phyloP scores from a whole-genome alignment of 148 eudicot genomes.

The Rhododendron vialii region DNA sequence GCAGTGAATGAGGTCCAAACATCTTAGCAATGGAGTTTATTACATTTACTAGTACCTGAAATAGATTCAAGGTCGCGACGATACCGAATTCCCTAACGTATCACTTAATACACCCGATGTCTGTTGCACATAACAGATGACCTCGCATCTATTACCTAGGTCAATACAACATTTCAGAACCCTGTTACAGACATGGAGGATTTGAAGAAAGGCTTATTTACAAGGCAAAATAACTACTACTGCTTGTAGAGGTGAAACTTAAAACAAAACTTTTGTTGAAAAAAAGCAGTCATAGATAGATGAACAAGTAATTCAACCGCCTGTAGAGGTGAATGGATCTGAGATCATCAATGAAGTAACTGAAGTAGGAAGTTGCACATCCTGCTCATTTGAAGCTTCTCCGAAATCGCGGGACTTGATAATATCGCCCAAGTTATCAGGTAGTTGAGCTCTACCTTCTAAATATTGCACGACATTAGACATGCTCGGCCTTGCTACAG shows the following conservation, averaged over 20 bases:
- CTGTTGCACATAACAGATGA: not conserved
- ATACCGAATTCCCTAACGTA: not conserved
- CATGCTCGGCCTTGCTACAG: not conserved
- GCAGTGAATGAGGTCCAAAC: not conserved
- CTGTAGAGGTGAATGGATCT: not conserved
- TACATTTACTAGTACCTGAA: not conserved
- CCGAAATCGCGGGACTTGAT: not conserved
- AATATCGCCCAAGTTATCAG: not conserved
- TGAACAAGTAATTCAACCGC: not conserved
- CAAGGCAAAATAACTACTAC: not conserved
- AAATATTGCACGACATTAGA: not conserved
- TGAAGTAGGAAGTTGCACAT: not conserved
- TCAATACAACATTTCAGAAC: not conserved
- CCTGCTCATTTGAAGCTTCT: not conserved
- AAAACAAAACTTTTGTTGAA: not conserved
- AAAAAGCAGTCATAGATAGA: not conserved
- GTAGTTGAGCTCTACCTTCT: conserved; percentile 2
- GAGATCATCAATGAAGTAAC: not conserved
- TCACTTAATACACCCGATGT: not conserved
- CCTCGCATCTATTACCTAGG: not conserved
- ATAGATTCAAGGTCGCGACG: not conserved
- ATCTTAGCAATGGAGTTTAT: not conserved
- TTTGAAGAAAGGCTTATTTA: not conserved
- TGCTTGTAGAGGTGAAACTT: too few relatives aligned
- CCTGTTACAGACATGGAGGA: not conserved